phyloP scores from a whole-genome alignment of 805 yeast genomes.

The Yamadazyma sp. region DNA sequence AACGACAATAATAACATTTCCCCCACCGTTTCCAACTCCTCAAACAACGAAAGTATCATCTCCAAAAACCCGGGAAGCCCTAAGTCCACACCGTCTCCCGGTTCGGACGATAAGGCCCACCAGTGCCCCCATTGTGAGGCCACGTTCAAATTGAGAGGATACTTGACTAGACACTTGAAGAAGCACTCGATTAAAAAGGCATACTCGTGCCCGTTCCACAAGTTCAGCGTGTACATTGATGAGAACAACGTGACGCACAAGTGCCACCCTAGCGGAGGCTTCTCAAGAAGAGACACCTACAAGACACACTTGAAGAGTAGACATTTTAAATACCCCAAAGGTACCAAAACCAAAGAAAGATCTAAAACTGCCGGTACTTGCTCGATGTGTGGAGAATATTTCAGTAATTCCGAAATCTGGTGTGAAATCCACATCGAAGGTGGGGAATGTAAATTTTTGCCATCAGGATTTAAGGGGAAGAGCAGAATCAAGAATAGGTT shows the following conservation, averaged over 20 bases:
- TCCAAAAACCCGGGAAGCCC: constrained; percentile 21
- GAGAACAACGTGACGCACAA: constrained; percentile 42
- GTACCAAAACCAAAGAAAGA: constrained; percentile 49
- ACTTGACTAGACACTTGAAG: constrained; percentile 55
- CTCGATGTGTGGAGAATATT: constrained; percentile 54
- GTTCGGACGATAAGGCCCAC: constrained; percentile 22
- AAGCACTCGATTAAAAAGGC: constrained; percentile 52
- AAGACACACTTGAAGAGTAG: constrained; percentile 57
- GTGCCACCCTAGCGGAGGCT: constrained; percentile 60
- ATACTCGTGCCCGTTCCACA: constrained; percentile 54
- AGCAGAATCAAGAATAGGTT: constrained; percentile 43
- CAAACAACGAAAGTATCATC: constrained; percentile 18
- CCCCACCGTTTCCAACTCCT: constrained; percentile 39
- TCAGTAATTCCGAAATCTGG: constrained; percentile 52
- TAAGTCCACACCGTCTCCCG: constrained; percentile 24
- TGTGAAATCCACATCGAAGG: constrained; percentile 50
- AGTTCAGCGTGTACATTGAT: constrained; percentile 34
- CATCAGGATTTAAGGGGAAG: constrained; percentile 45
- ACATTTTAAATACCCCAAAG: constrained; percentile 58
- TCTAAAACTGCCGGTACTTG: constrained; percentile 47
- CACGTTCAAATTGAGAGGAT: constrained; percentile 51
- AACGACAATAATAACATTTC: constrained; percentile 20
- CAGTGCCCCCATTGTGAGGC: constrained; percentile 51
- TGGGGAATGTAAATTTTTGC: constrained; percentile 47
- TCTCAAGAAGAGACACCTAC: constrained; percentile 59